Conservation (phyloP, 2,329 filamentous ascomycete species). For the Epichloe elymi region DNA sequence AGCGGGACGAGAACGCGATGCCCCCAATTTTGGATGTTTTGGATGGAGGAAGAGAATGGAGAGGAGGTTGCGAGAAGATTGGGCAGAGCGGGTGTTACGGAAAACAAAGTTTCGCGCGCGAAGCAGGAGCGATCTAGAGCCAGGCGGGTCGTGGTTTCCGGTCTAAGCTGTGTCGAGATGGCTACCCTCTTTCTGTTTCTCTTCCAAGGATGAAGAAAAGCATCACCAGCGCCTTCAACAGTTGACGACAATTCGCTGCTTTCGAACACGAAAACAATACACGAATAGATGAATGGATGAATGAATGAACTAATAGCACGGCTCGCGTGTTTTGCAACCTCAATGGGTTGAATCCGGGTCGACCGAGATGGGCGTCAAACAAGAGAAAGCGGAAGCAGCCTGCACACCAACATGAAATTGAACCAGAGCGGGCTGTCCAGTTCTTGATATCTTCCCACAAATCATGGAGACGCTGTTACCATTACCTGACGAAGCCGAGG, state of each 20-base stretch:
- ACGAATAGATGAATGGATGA: no score
- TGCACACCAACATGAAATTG: no score
- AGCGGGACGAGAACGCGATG: not conserved
- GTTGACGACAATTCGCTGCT: no score
- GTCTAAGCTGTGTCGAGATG: conserved; percentile 2
- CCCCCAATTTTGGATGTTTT: not conserved
- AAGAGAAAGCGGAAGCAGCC: not conserved
- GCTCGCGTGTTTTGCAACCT: no score
- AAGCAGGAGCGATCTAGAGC: conserved; percentile 1
- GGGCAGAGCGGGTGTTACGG: not conserved
- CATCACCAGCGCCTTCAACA: not conserved
- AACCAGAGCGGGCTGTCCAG: not conserved
- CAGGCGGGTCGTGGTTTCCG: conserved; percentile 5
- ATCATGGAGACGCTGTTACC: conserved; percentile 3
- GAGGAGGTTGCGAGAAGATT: not conserved
- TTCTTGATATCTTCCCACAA: conserved; percentile 3
- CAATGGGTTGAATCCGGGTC: not conserved
- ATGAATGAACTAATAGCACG: no score
- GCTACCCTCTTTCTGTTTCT: not conserved
- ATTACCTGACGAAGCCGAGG: not conserved
- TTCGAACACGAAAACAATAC: no score
- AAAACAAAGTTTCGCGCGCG: conserved; percentile 3
- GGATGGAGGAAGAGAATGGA: not conserved
- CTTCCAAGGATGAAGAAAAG: not conserved
- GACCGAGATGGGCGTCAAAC: not conserved